Base-by-base conservation (phyloP, 352 stramenopile genomes). In the Pilasporangium apinafurcum region DNA sequence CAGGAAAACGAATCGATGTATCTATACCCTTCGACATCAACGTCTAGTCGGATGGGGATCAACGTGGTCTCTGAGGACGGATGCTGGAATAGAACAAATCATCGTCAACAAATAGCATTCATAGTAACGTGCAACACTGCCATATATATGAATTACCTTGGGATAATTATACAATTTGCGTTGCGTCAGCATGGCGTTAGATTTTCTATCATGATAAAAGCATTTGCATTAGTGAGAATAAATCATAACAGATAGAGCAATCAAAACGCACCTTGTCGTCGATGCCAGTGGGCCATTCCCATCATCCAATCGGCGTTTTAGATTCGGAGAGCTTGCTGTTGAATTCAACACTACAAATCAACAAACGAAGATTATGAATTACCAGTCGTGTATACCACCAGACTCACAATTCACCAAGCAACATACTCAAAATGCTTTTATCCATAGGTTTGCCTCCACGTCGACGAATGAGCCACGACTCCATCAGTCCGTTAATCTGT, bases 401-500 rank as follows among this genome's bases (percentile, higher is more conserved):
- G n/a, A n/a, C n/a, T n/a, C n/a, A 40, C 10, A 24, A 9, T 6
- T 14, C 1, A 50, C 48, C 27, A 56, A 40, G 16, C 42, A 32
- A 50, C 65, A 40, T 65, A 75, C 73, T 52, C 53, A 85, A 65
- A 47, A 68, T 73, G 32, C 56, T 71, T 50, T 84, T 88, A 44
- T 91, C 79, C 58, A 91, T 82, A 14, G 79, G 73, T 32, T 91
- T 91, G 10, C 79, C 79, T 30, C 79, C 79, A 5, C 79, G 75
- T n/a, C 79, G 68, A 32, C 74, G 74, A 36, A 91, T 87, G 21
- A 91, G 54, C 79, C 79, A 91, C 51, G 73, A 79, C 56, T 91
- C 79, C 79, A 91, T 91, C 32, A 91, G 48, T 5, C 79, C 79
- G 44, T 91, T 91, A 54, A 91, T 91, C 73, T 89, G 41, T 7